phyloP scores from a whole-genome alignment of 2,329 filamentous ascomycete genomes.

The Diaporthe vexans region DNA sequence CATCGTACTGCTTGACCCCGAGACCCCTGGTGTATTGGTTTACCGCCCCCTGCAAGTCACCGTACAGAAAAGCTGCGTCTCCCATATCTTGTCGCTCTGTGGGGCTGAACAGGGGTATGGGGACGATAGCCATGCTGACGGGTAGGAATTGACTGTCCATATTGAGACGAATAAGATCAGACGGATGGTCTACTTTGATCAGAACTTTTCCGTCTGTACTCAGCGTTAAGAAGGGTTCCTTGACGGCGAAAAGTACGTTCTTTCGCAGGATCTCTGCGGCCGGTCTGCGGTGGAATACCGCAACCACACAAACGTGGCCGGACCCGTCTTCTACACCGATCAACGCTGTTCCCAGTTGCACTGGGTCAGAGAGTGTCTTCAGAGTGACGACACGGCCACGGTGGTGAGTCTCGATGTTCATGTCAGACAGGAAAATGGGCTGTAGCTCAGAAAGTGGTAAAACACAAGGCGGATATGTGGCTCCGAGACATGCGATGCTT shows the following conservation, averaged over 20 bases:
- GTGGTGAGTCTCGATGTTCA: slow-evolving; percentile 42
- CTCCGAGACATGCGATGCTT: slow-evolving; percentile 24
- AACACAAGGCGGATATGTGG: slow-evolving; percentile 40
- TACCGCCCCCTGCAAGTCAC: slow-evolving; percentile 4
- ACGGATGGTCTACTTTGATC: slow-evolving; percentile 52
- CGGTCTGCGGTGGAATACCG: slow-evolving; percentile 64
- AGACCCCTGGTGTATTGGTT: slow-evolving; percentile 33
- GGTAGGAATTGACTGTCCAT: neutral
- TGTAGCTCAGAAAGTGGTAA: slow-evolving; percentile 30
- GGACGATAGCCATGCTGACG: neutral
- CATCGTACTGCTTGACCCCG: neutral
- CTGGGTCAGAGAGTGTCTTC: slow-evolving; percentile 33
- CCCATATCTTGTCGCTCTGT: slow-evolving; percentile 37
- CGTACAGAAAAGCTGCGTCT: neutral
- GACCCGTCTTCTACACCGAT: slow-evolving; percentile 79
- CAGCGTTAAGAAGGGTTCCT: slow-evolving; percentile 54
- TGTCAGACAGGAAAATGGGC: slow-evolving; percentile 35
- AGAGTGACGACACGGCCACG: slow-evolving; percentile 39
- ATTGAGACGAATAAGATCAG: slow-evolving; percentile 49
- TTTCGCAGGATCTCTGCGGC: slow-evolving; percentile 52
- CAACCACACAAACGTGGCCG: slow-evolving; percentile 79
- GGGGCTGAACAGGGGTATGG: neutral
- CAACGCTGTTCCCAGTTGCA: slow-evolving; percentile 26
- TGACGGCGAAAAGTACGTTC: slow-evolving; percentile 51
- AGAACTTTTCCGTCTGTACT: slow-evolving; percentile 49